These are phyloP conservation scores for Euclidium syriacum DNA, from an alignment of 345 rosid genomes.

Conservation along the genomic window DNA sequence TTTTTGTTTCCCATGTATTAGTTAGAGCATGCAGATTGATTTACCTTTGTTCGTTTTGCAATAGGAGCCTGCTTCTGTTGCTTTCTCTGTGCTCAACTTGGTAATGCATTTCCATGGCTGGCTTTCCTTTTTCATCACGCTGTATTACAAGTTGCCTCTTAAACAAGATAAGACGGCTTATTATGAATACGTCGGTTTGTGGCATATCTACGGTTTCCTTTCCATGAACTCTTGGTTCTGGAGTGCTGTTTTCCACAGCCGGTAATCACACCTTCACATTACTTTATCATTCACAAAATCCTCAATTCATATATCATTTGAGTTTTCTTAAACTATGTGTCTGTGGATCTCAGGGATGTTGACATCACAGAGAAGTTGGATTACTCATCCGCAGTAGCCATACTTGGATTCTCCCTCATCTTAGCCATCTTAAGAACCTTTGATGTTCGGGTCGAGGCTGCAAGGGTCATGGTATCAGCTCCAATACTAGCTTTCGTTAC, in stretches of 20 bases:
- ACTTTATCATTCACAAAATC: not conserved
- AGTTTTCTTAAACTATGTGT: constrained; percentile 5
- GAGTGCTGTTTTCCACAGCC: constrained; percentile 71
- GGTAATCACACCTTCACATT: constrained; percentile 39
- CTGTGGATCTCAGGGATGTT: constrained; percentile 43
- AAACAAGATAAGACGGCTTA: constrained; percentile 47
- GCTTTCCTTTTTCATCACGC: constrained; percentile 64
- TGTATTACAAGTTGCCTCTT: constrained; percentile 55
- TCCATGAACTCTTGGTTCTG: constrained; percentile 77
- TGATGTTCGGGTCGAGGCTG: constrained; percentile 56
- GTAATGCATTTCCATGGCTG: constrained; percentile 76
- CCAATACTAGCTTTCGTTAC: constrained; percentile 63
- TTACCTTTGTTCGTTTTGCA: not conserved
- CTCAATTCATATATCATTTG: not conserved
- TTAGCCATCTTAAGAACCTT: constrained; percentile 55
- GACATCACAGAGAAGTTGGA: constrained; percentile 71
- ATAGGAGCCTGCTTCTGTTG: constrained; percentile 77
- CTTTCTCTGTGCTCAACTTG: constrained; percentile 65
- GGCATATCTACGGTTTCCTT: constrained; percentile 58
- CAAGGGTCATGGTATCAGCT: constrained; percentile 73
- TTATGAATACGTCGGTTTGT: constrained; percentile 59
- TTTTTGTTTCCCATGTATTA: not conserved
- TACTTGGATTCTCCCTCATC: constrained; percentile 65
- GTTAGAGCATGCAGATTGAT: constrained; percentile 1
- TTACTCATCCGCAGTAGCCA: constrained; percentile 71